Evolutionary conservation across 75 land plant species (phyloP), one percentile per base, ranked within the genome.

Genomic region (Cryptomeria japonica): DNA sequence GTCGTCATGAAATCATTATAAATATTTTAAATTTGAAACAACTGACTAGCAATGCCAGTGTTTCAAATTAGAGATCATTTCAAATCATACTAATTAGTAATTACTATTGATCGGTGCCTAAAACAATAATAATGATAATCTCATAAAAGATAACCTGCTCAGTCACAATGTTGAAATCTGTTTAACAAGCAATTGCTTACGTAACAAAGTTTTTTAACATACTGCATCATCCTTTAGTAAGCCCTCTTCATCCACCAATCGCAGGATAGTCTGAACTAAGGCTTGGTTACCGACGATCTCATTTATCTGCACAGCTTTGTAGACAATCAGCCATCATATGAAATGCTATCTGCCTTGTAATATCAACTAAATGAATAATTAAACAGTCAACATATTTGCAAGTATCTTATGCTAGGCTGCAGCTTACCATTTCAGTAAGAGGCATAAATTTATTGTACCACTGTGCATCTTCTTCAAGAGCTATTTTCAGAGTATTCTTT

Each of bases 171-270:
- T 38, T 80, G 84, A 80, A 80, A 80, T 51, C 41, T 38, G 31
- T 44, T 80, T 22, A 44, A 80, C 46, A 80, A 80, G 32, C 19
- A 80, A 80, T 44, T 80, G 13, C 51, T 44, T 44, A 80, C 22
- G n/a, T 44, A 44, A 28, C 47, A 80, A 44, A 28, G 47, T 80
- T 80, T 68, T 73, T 75, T 39, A 90, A 87, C 94, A 87, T 82
- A 95, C 96, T 85, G 96, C 96, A 90, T 89, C 88, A 86, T 95
- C 96, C 91, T 90, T 95, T 34, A 95, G 92, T 55, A 88, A 88
- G 46, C 94, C 94, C 90, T 93, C 94, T 85, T 93, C 94, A 85
- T 93, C 94, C 55, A 95, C 78, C 25, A 90, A 87, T 87, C 91
- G 91, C 82, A 77, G 86, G 77, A 92, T 89, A 10, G 44, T 87